These are phyloP conservation scores for Corymbia maculata DNA, from an alignment of 345 rosid genomes.

Conservation along the genomic window DNA sequence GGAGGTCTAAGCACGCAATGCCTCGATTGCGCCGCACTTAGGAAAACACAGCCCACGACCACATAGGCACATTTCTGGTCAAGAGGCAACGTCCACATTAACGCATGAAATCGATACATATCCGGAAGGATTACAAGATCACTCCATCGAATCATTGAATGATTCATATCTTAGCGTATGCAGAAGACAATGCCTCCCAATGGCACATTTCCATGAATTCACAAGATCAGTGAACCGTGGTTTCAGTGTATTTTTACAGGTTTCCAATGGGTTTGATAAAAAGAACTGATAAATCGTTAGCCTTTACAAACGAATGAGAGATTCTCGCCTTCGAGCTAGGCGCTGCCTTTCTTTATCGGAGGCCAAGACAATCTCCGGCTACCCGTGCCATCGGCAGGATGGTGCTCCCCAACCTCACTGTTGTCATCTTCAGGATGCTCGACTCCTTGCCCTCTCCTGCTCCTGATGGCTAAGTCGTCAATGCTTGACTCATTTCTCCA, in stretches of 20 bases:
- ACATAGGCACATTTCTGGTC: neutral
- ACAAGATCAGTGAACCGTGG: neutral
- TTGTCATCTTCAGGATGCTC: constrained; percentile 29
- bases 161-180: neutral
- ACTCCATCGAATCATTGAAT: neutral
- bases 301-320: neutral
- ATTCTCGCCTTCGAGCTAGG: neutral
- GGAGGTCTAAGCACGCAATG: neutral
- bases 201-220: neutral
- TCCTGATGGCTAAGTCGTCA: constrained; percentile 50
- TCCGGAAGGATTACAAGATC: neutral
- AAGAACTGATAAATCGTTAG: neutral
- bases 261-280: neutral
- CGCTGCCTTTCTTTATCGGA: constrained; percentile 12
- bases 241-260: neutral
- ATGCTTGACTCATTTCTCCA: constrained; percentile 61
- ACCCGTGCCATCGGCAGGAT: constrained; percentile 30
- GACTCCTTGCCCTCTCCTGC: constrained; percentile 23
- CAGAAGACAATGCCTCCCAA: neutral
- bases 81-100: neutral
- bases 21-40: neutral
- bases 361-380: constrained; percentile 91
- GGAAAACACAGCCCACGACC: neutral
- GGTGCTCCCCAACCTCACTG: constrained; percentile 22
- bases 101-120: neutral